Percentiles rank a stretch among this genome's conserved stretches.
Evolutionary conservation across 495 filamentous ascomycete genomes (phyloP).

Genomic region (Neohortaea acidophila): DNA sequence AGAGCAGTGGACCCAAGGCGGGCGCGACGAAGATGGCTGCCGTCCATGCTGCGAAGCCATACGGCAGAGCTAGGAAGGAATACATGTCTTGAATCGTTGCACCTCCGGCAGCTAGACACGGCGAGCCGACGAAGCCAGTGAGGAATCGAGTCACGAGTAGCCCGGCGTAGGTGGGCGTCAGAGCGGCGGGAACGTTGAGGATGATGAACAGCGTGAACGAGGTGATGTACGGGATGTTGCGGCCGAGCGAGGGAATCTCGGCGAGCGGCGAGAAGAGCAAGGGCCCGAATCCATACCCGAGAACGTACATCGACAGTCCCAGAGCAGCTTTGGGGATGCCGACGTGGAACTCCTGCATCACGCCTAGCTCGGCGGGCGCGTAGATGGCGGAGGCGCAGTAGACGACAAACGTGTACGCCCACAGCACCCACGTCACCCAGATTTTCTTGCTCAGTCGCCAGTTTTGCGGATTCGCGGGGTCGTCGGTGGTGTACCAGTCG

Average conservation of each 20-base stretch:
- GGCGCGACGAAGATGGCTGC: too few relatives aligned
- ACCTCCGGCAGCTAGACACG: slow-evolving; percentile 16
- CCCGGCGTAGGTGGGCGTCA: slow-evolving; percentile 13
- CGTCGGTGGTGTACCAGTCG: slow-evolving; percentile 42
- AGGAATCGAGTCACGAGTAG: slow-evolving; percentile 25
- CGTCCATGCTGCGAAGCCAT: slow-evolving; percentile 28
- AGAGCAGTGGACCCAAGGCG: slow-evolving; percentile 43
- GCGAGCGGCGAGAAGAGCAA: slow-evolving; percentile 19
- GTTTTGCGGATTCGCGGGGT: slow-evolving; percentile 40
- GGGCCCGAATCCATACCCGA: slow-evolving; percentile 28
- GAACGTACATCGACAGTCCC: slow-evolving; percentile 26
- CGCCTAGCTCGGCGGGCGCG: slow-evolving; percentile 13
- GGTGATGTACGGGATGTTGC: slow-evolving; percentile 23
- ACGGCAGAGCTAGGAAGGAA: slow-evolving; percentile 30
- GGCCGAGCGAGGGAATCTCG: slow-evolving; percentile 20
- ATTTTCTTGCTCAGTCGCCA: slow-evolving; percentile 32
- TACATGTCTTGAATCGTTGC: slow-evolving; percentile 20
- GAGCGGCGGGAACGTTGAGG: slow-evolving; percentile 23
- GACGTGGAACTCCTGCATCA: slow-evolving; percentile 23
- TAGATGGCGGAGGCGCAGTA: slow-evolving; percentile 22
- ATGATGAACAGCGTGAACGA: slow-evolving; percentile 30
- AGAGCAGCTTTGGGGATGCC: slow-evolving; percentile 22
- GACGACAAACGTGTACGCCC: slow-evolving; percentile 22
- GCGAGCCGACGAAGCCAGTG: slow-evolving; percentile 22
- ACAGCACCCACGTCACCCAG: slow-evolving; percentile 23